Conservation (phyloP, 805 yeast species). For the Torulaspora quercuum region DNA sequence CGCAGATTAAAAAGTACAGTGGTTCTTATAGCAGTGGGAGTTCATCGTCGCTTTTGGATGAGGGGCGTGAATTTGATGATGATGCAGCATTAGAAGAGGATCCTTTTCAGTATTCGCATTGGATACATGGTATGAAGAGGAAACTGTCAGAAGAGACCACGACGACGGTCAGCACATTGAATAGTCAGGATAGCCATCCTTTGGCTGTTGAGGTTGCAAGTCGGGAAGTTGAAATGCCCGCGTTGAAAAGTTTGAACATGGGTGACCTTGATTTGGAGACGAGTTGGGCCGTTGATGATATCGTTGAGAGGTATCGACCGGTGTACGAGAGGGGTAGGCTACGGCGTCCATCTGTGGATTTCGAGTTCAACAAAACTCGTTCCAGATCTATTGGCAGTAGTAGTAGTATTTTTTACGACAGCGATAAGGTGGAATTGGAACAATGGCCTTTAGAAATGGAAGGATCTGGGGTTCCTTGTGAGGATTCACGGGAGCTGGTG, state of each 20-base stretch:
- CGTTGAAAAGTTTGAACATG: conserved; percentile 20
- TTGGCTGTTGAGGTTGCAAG: conserved; percentile 8
- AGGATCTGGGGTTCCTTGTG: neutral
- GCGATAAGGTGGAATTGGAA: conserved; percentile 27
- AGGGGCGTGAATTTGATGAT: conserved; percentile 3
- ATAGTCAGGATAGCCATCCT: conserved; percentile 13
- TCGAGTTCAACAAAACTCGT: conserved; percentile 4
- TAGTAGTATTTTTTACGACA: conserved; percentile 12
- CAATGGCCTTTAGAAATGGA: conserved; percentile 26
- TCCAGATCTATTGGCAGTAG: conserved; percentile 2
- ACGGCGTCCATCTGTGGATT: conserved; percentile 10
- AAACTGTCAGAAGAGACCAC: conserved; percentile 13
- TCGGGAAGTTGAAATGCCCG: neutral
- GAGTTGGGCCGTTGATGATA: conserved; percentile 18
- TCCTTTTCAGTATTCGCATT: conserved; percentile 5
- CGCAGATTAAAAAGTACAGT: conserved; percentile 20
- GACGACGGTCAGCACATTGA: conserved; percentile 6
- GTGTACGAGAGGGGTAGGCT: conserved; percentile 20
- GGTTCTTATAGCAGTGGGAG: too few relatives aligned
- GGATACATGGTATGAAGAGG: conserved; percentile 11
- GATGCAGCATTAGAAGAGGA: conserved; percentile 5
- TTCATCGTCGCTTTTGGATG: too few relatives aligned
- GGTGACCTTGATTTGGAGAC: conserved; percentile 29
- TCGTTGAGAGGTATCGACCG: conserved; percentile 23
- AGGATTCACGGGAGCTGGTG: conserved; percentile 7